phyloP scores from a whole-genome alignment of 345 rosid genomes.

The Kandelia obovata region DNA sequence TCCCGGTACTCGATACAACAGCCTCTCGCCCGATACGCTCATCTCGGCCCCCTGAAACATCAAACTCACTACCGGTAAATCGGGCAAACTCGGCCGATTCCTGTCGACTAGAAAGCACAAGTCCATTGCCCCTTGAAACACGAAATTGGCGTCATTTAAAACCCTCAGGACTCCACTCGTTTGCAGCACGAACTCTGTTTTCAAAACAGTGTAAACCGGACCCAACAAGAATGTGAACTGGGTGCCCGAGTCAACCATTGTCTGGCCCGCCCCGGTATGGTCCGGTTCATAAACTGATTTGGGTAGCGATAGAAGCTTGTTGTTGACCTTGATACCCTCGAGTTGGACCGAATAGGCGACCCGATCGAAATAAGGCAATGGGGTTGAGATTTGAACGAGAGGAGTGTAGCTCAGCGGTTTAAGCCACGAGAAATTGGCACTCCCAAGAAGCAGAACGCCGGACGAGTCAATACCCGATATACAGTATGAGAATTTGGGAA shows the following conservation, averaged over 20 bases:
- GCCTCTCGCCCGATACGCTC: conserved; percentile 56
- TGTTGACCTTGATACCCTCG: conserved; percentile 60
- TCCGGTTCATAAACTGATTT: conserved; percentile 56
- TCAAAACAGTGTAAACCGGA: conserved; percentile 56
- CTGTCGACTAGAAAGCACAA: conserved; percentile 42
- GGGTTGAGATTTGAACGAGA: conserved; percentile 43
- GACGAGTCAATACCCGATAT: conserved; percentile 66
- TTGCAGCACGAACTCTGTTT: conserved; percentile 48
- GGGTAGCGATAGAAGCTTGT: conserved; percentile 39
- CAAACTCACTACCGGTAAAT: conserved; percentile 47
- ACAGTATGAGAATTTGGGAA: conserved; percentile 71
- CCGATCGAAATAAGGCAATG: conserved; percentile 65
- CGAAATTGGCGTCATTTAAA: conserved; percentile 47
- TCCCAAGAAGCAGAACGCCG: conserved; percentile 63
- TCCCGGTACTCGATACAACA: conserved; percentile 55
- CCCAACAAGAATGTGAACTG: conserved; percentile 69
- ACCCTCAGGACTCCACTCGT: conserved; percentile 41
- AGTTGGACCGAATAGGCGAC: conserved; percentile 66
- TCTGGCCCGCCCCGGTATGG: conserved; percentile 86
- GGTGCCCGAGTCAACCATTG: conserved; percentile 80
- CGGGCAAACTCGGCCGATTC: conserved; percentile 20
- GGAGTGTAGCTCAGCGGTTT: conserved; percentile 58
- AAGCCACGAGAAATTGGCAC: conserved; percentile 46
- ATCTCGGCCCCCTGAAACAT: conserved; percentile 65
- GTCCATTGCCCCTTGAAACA: conserved; percentile 83